Conservation (phyloP, 2,329 filamentous ascomycete species). For the Fusarium denticulatum region DNA sequence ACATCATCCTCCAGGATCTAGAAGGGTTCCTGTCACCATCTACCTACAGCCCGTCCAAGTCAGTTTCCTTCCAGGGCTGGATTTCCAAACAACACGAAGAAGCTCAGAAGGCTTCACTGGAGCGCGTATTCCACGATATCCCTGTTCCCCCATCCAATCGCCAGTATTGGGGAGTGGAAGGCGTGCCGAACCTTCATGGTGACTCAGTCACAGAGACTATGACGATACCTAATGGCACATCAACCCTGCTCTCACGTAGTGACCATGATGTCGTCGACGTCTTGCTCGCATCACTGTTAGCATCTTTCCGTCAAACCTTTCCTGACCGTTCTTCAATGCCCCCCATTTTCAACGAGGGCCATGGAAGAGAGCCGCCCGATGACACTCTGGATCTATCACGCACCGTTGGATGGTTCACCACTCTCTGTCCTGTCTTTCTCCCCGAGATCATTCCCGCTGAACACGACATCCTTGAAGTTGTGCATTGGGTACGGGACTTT, state of each 20-base stretch:
- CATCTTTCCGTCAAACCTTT: slow-evolving; percentile 44
- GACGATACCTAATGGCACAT: neutral
- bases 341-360: slow-evolving; percentile 47
- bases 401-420: slow-evolving; percentile 54
- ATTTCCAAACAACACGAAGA: slow-evolving; percentile 42
- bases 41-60: slow-evolving; percentile 38
- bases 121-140: slow-evolving; percentile 2
- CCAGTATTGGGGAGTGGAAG: slow-evolving; percentile 41
- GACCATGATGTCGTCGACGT: slow-evolving; percentile 47
- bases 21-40: slow-evolving; percentile 48
- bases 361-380: slow-evolving; percentile 48
- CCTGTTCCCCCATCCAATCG: slow-evolving; percentile 20
- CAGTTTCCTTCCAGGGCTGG: slow-evolving; percentile 46
- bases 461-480: slow-evolving; percentile 22
- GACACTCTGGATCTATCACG: slow-evolving; percentile 43
- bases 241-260: neutral
- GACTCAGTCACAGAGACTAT: slow-evolving; percentile 12
- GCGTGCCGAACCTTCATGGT: slow-evolving; percentile 21
- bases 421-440: slow-evolving; percentile 32
- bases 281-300: slow-evolving; percentile 43
- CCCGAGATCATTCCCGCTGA: slow-evolving; percentile 19
- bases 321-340: slow-evolving; percentile 39
- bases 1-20: slow-evolving; percentile 47
- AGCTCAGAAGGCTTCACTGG: slow-evolving; percentile 22
- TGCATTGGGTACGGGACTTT: slow-evolving; percentile 37